Conservation (phyloP, 371 early-diverging fungal species). For the Nematocida homosporus region DNA sequence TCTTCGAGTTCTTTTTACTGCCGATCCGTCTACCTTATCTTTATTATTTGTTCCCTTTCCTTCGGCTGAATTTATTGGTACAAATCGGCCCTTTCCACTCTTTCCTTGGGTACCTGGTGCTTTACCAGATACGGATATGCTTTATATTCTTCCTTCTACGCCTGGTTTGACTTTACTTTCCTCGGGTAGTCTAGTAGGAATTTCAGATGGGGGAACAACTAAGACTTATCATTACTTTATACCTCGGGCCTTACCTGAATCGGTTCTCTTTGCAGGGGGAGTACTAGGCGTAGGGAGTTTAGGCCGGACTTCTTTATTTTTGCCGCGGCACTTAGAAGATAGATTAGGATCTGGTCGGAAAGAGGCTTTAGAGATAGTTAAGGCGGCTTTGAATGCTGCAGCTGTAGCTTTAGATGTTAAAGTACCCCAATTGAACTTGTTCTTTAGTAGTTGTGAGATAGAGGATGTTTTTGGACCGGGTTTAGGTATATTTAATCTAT, state of each 20-base stretch:
- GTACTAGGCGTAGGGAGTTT: constrained; percentile 42
- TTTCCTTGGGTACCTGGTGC: constrained; percentile 25
- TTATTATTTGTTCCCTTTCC: neutral
- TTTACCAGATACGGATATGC: constrained; percentile 41
- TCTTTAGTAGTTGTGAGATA: constrained; percentile 58
- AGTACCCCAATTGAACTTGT: constrained; percentile 36
- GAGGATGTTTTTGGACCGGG: constrained; percentile 36
- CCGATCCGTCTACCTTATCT: neutral
- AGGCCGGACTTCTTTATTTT: neutral
- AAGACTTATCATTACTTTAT: constrained; percentile 59
- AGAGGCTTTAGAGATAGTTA: constrained; percentile 32
- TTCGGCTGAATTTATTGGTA: neutral
- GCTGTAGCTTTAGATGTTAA: constrained; percentile 20
- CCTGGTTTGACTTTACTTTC: constrained; percentile 56
- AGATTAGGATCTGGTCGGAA: constrained; percentile 18
- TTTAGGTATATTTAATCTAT: constrained; percentile 48
- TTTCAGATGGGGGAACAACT: constrained; percentile 59
- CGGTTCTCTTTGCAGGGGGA: constrained; percentile 63
- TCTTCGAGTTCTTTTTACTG: constrained; percentile 23
- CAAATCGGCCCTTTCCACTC: neutral
- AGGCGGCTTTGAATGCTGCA: neutral
- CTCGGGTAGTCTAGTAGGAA: constrained; percentile 57
- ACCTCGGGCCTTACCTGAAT: constrained; percentile 31
- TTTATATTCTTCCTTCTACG: constrained; percentile 61
- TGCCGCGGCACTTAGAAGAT: neutral